phyloP scores from a whole-genome alignment of 371 early-diverging fungal genomes.

The Mucor saturninus region DNA sequence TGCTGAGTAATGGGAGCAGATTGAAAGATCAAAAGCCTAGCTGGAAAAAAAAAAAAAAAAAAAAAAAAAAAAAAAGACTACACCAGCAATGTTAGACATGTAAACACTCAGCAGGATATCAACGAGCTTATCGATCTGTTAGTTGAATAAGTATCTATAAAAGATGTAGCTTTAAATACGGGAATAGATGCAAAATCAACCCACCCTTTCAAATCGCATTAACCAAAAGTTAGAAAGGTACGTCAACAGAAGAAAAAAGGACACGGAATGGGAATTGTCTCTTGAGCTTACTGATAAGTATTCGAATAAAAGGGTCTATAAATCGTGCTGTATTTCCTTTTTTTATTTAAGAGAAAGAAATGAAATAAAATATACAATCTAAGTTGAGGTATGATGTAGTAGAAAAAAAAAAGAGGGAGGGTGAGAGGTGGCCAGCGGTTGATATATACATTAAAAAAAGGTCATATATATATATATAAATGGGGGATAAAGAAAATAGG shows the following conservation, averaged over 20 bases:
- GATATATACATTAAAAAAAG: neutral
- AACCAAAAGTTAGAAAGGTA: slow-evolving; percentile 12
- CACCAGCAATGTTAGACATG: slow-evolving; percentile 14
- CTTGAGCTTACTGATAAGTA: slow-evolving; percentile 14
- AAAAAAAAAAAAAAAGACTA: neutral
- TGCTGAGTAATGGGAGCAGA: slow-evolving; percentile 6
- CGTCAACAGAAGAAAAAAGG: slow-evolving; percentile 16
- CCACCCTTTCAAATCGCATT: slow-evolving; percentile 11
- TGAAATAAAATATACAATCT: too few species aligned
- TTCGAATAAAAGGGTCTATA: too few species aligned
- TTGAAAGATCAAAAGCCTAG: slow-evolving; percentile 24
- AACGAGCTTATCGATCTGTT: slow-evolving; percentile 11
- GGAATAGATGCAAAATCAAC: slow-evolving; percentile 11
- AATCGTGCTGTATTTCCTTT: too few species aligned
- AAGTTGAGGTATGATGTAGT: too few species aligned
- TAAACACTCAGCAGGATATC: slow-evolving; percentile 18
- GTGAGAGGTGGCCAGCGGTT: too few species aligned
- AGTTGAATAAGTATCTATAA: slow-evolving; percentile 12
- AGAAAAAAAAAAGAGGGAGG: too few species aligned
- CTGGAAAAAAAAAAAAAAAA: neutral
- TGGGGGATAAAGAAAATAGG: neutral
- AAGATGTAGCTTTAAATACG: slow-evolving; percentile 12
- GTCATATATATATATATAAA: neutral
- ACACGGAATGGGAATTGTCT: slow-evolving; percentile 13
- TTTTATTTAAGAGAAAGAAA: too few species aligned